Base-by-base conservation (phyloP, 78 protist species). In the Emiliania huxleyi region DNA sequence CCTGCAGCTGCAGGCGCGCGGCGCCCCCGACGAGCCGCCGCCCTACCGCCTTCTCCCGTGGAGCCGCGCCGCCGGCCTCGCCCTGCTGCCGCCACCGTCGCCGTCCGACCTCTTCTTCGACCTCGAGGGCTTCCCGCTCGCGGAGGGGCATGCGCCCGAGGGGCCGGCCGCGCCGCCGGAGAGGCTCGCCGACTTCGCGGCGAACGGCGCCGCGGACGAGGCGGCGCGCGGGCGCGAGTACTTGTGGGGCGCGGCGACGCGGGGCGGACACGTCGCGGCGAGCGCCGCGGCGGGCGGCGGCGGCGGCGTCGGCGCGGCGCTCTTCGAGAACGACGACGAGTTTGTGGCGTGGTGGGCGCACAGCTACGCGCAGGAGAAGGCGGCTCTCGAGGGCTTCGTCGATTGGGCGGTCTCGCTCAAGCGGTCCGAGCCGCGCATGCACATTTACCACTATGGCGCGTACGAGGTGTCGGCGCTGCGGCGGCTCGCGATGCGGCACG, bases 281-380 rank as follows among this genome's bases (percentile, higher is more conserved):
- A 18, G 55, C 55, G 73, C 12, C 73, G n/a, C 33, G 0, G 73
- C n/a, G 33, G 3, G 23, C 0, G 73, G 23, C n/a, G 73, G n/a
- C 38, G 38, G 23, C 73, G 73, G 2, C 73, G 73, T 26, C 38
- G 6, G n/a, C 73, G 73, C 23, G 33, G 26, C 73, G n/a, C 73
- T 52, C 62, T 52, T 52, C 62, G 62, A 52, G 29, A 8, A 15
- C 62, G 62, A 52, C 81, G 44, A 22, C 23, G 81, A 71, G 81
- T 71, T 19, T 40, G 18, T 77, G 19, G 44, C 85, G n/a, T 77
- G 85, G 85, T 77, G 85, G 85, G 85, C 85, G 22, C 85, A 77
- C 46, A 6, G 15, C 46, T 6, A 2, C 29, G 85, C 1, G 29
- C 33, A 15, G 48, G 85, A 77, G 85, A 18, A 33, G 33, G 33